Conservation (phyloP, 2,329 filamentous ascomycete genomes). For the Colletotrichum spaethianum region DNA sequence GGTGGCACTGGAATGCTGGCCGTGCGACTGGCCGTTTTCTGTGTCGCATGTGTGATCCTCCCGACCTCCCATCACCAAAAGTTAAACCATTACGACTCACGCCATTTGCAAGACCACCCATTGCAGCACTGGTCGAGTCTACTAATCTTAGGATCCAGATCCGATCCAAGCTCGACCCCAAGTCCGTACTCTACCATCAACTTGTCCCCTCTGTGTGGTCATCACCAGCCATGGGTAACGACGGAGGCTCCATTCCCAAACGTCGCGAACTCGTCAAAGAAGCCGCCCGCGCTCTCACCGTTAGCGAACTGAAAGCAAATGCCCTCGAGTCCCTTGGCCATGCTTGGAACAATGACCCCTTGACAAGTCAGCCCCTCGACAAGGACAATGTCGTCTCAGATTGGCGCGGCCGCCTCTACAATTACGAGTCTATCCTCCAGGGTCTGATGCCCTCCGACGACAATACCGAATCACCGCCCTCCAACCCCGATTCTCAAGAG, state of each 20-base stretch:
- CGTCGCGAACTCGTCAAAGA: conserved; percentile 96
- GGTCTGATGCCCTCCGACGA: conserved; percentile 63
- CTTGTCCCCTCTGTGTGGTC: neutral
- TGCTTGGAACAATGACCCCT: conserved; percentile 87
- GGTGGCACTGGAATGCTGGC: neutral
- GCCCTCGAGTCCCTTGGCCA: conserved; percentile 88
- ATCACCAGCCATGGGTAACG: conserved; percentile 87
- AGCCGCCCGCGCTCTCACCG: conserved; percentile 85
- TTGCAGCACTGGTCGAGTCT: neutral
- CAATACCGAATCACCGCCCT: conserved; percentile 45
- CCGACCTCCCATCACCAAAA: neutral
- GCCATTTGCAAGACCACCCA: neutral
- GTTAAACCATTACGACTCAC: neutral
- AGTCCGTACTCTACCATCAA: neutral
- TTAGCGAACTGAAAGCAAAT: conserved; percentile 90
- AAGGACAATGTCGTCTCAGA: conserved; percentile 85
- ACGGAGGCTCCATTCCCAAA: conserved; percentile 96
- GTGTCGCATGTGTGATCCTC: neutral
- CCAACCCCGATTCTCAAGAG: conserved; percentile 46
- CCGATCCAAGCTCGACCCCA: neutral
- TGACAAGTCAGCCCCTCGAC: conserved; percentile 84
- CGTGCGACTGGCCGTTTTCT: neutral
- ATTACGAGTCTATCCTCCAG: conserved; percentile 90
- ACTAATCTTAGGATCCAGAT: neutral
- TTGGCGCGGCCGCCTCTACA: conserved; percentile 87